phyloP scores from a whole-genome alignment of 75 land plant species.

The Ceratopteris richardii region DNA sequence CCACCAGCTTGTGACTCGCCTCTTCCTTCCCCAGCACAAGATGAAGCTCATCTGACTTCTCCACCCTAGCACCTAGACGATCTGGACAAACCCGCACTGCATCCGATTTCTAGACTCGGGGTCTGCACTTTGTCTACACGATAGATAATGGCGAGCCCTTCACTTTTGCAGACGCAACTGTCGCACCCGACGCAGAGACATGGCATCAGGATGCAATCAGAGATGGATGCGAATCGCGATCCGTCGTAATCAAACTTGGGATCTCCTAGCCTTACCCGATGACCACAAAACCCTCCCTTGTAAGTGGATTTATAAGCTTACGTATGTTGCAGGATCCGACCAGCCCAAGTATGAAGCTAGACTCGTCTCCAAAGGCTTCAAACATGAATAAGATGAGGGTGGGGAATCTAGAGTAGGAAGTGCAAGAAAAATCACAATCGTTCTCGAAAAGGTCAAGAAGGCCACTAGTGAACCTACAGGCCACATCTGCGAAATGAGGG shows the following conservation, averaged over 20 bases:
- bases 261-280: neutral
- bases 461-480: neutral
- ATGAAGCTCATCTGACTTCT: too few relatives aligned
- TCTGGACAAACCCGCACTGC: neutral
- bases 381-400: neutral
- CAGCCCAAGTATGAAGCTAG: neutral
- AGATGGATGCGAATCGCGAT: slow-evolving; percentile 1
- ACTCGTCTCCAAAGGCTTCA: neutral
- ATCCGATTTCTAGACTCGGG: neutral
- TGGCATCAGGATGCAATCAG: neutral
- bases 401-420: too few relatives aligned
- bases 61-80: neutral
- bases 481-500: neutral
- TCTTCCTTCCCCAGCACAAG: too few relatives aligned
- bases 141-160: neutral
- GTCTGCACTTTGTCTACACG: neutral
- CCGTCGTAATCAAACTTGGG: neutral
- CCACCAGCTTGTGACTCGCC: too few relatives aligned
- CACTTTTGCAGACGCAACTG: neutral
- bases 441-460: neutral
- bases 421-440: too few relatives aligned
- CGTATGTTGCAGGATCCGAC: neutral
- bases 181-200: neutral
- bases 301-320: neutral
- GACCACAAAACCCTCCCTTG: neutral